Evolutionary conservation across 495 filamentous ascomycete species (phyloP).

Genomic region (Cercophora scortea): DNA sequence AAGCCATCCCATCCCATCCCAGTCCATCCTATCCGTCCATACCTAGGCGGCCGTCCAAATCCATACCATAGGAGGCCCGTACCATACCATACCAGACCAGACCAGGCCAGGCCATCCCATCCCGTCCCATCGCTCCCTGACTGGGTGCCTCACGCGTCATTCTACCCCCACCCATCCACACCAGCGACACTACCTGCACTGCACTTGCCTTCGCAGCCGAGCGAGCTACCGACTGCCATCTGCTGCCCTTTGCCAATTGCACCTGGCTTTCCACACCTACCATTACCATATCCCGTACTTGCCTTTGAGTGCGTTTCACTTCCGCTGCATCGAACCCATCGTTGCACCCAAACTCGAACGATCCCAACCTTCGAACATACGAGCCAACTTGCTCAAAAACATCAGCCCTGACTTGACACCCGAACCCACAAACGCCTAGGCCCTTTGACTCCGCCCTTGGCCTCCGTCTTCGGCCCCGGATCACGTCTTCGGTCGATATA

Average conservation of each 20-base stretch:
- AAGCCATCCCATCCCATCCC: not conserved
- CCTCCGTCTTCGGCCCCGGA: not conserved
- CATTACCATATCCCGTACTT: not conserved
- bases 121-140: not conserved
- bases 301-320: slow-evolving; percentile 18
- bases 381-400: slow-evolving; percentile 2
- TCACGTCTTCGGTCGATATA: slow-evolving; percentile 3
- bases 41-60: not conserved
- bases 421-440: not conserved
- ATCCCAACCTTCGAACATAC: slow-evolving; percentile 21
- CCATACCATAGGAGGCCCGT: not conserved
- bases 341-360: slow-evolving; percentile 15
- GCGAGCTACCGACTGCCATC: too few species aligned
- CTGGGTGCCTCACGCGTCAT: slow-evolving; percentile 15
- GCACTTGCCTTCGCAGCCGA: not conserved
- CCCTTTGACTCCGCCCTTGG: too few species aligned
- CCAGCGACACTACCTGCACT: not conserved
- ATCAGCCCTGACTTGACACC: not conserved
- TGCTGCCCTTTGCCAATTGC: too few species aligned
- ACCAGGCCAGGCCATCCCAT: not conserved
- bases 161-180: slow-evolving; percentile 9
- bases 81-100: not conserved
- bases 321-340: slow-evolving; percentile 7
- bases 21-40: too few species aligned
- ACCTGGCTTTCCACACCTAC: too few species aligned